These are phyloP conservation scores for Hepatocystis sp. DNA, from an alignment of 169 alveolate genomes.

Conservation along the genomic window DNA sequence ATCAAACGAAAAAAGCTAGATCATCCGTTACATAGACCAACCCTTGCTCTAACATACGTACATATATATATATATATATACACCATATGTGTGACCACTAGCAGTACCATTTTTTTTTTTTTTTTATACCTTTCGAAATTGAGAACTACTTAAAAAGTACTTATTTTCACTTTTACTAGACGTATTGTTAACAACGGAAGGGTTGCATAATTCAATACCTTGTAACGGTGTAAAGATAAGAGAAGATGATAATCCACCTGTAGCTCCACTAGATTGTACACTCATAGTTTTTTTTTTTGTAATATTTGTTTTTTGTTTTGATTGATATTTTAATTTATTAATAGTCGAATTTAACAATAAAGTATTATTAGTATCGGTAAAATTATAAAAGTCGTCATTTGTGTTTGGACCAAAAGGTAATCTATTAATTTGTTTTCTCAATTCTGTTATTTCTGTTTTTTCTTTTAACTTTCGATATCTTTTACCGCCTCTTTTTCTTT, in stretches of 20 bases:
- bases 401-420: conserved; percentile 90
- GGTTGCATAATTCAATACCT: conserved; percentile 74
- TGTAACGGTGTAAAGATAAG: conserved; percentile 87
- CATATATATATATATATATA: not conserved
- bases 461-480: conserved; percentile 89
- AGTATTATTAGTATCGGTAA: conserved; percentile 64
- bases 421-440: conserved; percentile 88
- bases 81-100: not conserved
- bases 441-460: conserved; percentile 87
- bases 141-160: conserved; percentile 51
- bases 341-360: conserved; percentile 39
- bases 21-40: too few species aligned
- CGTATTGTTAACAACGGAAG: conserved; percentile 9
- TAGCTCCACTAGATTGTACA: conserved; percentile 65
- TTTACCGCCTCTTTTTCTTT: conserved; percentile 90
- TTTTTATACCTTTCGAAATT: conserved; percentile 47
- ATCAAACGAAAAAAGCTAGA: too few species aligned
- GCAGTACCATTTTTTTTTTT: not conserved
- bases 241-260: conserved; percentile 86
- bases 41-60: not conserved
- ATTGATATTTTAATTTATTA: conserved; percentile 48
- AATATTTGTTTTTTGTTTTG: conserved; percentile 48
- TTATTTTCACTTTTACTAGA: conserved; percentile 30
- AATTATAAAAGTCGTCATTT: conserved; percentile 85
- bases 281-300: conserved; percentile 14